Base-by-base conservation (phyloP, 2,329 filamentous ascomycete species). In the Aspergillus alliaceus region DNA sequence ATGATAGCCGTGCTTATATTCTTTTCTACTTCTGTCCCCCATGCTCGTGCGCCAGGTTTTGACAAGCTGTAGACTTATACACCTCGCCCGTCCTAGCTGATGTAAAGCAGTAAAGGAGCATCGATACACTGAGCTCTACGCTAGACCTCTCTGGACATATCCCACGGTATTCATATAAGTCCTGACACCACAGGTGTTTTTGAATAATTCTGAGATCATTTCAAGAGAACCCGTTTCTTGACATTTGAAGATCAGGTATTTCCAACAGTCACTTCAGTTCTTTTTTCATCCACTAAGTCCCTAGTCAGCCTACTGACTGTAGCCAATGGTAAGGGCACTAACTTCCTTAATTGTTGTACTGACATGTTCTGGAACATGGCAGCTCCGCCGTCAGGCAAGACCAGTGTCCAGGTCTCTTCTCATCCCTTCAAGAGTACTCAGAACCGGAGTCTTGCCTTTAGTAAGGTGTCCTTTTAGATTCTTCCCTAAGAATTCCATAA, bases 41-140 rank as follows among this genome's bases (percentile, higher is more conserved):
- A 15, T 50, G n/a, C 42, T 50, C 48, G 14, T 12, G 57, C 54
- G 51, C 32, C 29, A 27, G 49, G 51, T 31, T 20, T 57, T 56
- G 53, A 27, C 42, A 27, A 51, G 53, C 46, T 18, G 54, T 64
- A 32, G 34, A 63, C 52, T 65, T 25, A 57, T 65, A 39, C 25
- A 65, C 56, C 56, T 63, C 54, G 4, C 59, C 61, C 20, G 53
- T 54, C 14, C 57, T 37, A 15, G 34, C 53, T 52, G 54, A 65
- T 31, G 50, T 60, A 53, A 65, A 64, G 51, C 39, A 65, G 46
- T 65, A 65, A 25, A 65, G 50, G 12, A 64, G 54, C 24, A 64
- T 54, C 25, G 34, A 51, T 27, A 54, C 52, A 37, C 54, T 64
- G 15, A 59, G 35, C 35, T 62, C 49, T 15, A 64, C 51, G 32